A percentile compares a stretch with the other conserved stretches of the same genome.
These are phyloP conservation scores for Colletotrichum liriopes DNA, from an alignment of 2,329 filamentous ascomycete species.

Conservation along the genomic window DNA sequence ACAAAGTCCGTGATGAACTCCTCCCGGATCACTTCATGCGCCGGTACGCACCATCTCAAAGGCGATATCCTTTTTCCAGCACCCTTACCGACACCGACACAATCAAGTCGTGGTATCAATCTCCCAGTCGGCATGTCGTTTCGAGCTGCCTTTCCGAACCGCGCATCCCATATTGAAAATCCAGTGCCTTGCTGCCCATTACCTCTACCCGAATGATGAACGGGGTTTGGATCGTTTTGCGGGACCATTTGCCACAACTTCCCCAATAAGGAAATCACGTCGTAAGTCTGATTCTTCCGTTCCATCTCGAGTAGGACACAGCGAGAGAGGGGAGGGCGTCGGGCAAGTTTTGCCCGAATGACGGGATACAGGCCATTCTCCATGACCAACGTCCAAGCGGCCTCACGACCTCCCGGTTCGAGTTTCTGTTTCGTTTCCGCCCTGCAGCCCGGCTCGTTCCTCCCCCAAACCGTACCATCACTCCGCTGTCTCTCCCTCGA, in stretches of 20 bases:
- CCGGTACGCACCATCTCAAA: background rate
- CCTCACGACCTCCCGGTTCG: constrained; percentile 31
- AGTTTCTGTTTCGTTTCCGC: constrained; percentile 30
- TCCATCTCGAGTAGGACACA: background rate
- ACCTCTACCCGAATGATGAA: background rate
- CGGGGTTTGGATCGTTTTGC: background rate
- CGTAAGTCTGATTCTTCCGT: background rate
- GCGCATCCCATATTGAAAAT: background rate
- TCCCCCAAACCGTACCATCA: background rate
- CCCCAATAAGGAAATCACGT: constrained; percentile 3
- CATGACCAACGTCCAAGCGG: background rate
- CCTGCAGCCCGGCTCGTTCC: background rate
- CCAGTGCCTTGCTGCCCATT: background rate
- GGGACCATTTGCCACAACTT: background rate
- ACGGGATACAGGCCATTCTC: constrained; percentile 7
- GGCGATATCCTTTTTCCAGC: background rate
- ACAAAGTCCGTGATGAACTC: too few relatives aligned
- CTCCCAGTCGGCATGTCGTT: background rate
- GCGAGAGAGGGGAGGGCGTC: background rate
- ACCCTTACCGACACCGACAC: background rate
- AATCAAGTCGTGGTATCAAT: background rate
- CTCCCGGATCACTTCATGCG: background rate
- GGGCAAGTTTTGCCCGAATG: constrained; percentile 8
- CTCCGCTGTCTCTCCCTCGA: constrained; percentile 2
- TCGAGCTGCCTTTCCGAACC: background rate